Evolutionary conservation across 1,284 basidiomycete species (phyloP).

Genomic region (Ceratobasidium theobromae): DNA sequence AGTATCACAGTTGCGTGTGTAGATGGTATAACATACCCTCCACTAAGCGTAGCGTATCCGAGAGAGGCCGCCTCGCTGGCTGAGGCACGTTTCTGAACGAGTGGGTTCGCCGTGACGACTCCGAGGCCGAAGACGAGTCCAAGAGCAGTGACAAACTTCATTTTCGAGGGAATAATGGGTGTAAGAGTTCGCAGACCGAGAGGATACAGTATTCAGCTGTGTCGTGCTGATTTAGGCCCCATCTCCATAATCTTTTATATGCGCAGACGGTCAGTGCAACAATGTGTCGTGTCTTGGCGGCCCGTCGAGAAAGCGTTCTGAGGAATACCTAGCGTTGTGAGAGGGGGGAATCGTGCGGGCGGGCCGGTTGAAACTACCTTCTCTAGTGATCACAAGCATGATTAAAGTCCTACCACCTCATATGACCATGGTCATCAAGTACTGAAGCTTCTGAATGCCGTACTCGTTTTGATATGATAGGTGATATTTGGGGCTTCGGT

Average conservation of each 20-base stretch:
- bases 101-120: slow-evolving; percentile 16
- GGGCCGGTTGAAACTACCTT: neutral
- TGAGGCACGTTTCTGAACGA: slow-evolving; percentile 13
- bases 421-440: neutral
- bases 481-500: neutral
- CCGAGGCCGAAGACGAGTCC: slow-evolving; percentile 7
- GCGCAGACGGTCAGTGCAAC: neutral
- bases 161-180: neutral
- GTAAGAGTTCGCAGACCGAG: too few species aligned
- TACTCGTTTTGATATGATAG: neutral
- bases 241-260: neutral
- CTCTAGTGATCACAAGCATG: neutral
- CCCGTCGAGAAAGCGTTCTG: too few species aligned
- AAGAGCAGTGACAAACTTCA: slow-evolving; percentile 25
- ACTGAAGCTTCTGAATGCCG: neutral
- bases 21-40: neutral
- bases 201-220: too few species aligned
- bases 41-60: slow-evolving; percentile 27
- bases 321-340: too few species aligned
- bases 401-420: neutral
- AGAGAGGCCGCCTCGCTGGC: slow-evolving; percentile 14
- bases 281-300: neutral
- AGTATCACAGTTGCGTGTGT: too few species aligned
- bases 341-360: too few species aligned
- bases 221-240: too few species aligned